Evolutionary conservation across 192 early-diverging fungal genomes (phyloP).

Genomic region (Coemansia sp.): DNA sequence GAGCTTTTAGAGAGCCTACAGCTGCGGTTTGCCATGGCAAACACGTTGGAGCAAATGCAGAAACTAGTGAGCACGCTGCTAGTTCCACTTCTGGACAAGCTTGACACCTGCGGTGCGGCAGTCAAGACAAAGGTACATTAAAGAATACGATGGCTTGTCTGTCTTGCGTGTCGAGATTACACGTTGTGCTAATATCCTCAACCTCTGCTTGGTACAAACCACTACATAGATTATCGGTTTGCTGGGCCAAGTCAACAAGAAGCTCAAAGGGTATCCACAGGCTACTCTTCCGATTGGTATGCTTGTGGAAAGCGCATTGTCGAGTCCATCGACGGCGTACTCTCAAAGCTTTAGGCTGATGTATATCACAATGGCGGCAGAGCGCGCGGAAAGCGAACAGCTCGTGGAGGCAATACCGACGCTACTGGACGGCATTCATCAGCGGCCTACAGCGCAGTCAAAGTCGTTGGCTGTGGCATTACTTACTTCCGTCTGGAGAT

Average conservation of each 20-base stretch:
- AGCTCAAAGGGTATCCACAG: constrained; percentile 64
- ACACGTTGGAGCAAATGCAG: constrained; percentile 60
- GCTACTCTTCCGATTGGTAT: constrained; percentile 64
- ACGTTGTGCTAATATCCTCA: constrained; percentile 1
- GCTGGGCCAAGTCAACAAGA: constrained; percentile 83
- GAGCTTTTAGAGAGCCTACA: constrained; percentile 69
- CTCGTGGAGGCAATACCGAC: constrained; percentile 57
- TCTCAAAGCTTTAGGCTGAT: constrained; percentile 82
- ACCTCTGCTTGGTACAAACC: neutral
- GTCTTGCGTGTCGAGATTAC: neutral
- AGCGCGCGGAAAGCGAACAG: constrained; percentile 55
- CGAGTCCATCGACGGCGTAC: constrained; percentile 49
- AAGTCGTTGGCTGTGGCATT: constrained; percentile 65
- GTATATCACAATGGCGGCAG: constrained; percentile 82
- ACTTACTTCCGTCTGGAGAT: constrained; percentile 60
- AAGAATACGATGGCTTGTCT: neutral
- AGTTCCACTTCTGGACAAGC: constrained; percentile 63
- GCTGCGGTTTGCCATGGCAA: constrained; percentile 66
- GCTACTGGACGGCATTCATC: constrained; percentile 65
- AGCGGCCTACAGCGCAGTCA: constrained; percentile 63
- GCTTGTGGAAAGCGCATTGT: constrained; percentile 65
- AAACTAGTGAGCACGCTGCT: constrained; percentile 58
- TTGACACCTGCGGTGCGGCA: constrained; percentile 52
- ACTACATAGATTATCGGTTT: constrained; percentile 69
- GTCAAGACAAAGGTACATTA: constrained; percentile 58